A percentile compares a stretch with the other conserved stretches of the same genome.
Conservation (phyloP, 2,329 filamentous ascomycete genomes). For the Chalaropsis ovoidea region DNA sequence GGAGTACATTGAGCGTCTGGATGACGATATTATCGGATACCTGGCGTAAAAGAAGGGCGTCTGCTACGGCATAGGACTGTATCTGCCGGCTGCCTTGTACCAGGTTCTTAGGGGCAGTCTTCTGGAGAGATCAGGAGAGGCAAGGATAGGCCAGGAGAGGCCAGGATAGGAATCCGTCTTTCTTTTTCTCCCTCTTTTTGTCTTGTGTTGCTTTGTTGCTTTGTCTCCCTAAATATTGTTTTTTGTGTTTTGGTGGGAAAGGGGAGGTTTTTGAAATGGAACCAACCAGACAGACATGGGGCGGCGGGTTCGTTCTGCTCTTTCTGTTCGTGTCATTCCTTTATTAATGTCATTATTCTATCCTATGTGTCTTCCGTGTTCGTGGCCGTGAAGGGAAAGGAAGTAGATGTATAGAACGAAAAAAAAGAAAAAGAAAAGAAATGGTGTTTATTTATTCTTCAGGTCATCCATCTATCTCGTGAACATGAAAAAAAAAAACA, state of each 20-base stretch:
- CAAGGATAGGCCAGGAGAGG: not conserved
- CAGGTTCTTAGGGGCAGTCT: not conserved
- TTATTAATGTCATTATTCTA: not conserved
- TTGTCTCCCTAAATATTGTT: no score
- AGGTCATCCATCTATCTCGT: no score
- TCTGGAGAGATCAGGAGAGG: not conserved
- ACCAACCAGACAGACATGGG: no score
- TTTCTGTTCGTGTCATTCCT: not conserved
- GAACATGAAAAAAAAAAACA: no score
- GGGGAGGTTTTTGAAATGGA: no score
- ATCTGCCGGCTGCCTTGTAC: not conserved
- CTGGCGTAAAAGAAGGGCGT: slow-evolving; percentile 53
- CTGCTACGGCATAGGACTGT: not conserved
- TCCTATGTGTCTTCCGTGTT: not conserved
- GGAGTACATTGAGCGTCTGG: slow-evolving; percentile 92
- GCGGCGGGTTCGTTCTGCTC: not conserved
- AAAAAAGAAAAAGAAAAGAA: no score
- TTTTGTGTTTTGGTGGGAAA: no score
- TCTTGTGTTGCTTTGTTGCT: no score
- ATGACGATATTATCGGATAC: slow-evolving; percentile 89
- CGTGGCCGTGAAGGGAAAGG: not conserved
- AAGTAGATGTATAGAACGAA: no score
- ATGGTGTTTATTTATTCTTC: not conserved
- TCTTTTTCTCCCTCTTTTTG: not conserved
- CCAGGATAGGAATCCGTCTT: not conserved